Conservation (phyloP, 129 eudicot species). For the Arctium minus region DNA sequence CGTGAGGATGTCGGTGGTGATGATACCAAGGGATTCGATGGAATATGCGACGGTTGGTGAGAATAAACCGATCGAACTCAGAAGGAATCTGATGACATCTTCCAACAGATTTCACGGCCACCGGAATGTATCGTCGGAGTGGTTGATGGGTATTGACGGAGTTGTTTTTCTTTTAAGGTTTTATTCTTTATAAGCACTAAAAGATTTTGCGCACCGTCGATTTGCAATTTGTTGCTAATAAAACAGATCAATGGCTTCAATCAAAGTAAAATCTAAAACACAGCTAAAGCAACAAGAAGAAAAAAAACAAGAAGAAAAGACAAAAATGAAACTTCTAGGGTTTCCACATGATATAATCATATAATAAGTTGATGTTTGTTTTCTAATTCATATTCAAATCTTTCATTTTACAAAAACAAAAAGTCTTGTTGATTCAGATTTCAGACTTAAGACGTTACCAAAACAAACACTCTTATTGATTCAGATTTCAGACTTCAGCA, state of each 20-base stretch:
- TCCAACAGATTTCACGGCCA: slow-evolving; percentile 81
- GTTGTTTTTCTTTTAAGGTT: slow-evolving; percentile 35
- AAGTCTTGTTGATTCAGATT: too few species aligned
- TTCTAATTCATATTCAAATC: too few species aligned
- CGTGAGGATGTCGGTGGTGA: slow-evolving; percentile 38
- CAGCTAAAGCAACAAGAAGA: not conserved
- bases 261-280: slow-evolving; percentile 11
- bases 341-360: too few species aligned
- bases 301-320: not conserved
- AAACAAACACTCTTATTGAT: too few species aligned
- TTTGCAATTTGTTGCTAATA: slow-evolving; percentile 11
- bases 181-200: slow-evolving; percentile 62
- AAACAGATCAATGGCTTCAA: slow-evolving; percentile 63
- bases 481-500: too few species aligned
- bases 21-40: slow-evolving; percentile 55
- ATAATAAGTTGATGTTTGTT: too few species aligned
- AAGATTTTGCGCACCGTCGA: slow-evolving; percentile 74
- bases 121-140: slow-evolving; percentile 39
- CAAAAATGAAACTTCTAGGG: not conserved
- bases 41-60: slow-evolving; percentile 52
- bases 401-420: too few species aligned
- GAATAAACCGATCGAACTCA: slow-evolving; percentile 69
- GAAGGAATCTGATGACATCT: slow-evolving; percentile 62
- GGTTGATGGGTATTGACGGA: slow-evolving; percentile 27
- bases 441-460: too few species aligned